Percentiles rank a stretch among this genome's conserved stretches.
Evolutionary conservation across 345 rosid species (phyloP).

Genomic region (Eucalyptus sideroxylon): DNA sequence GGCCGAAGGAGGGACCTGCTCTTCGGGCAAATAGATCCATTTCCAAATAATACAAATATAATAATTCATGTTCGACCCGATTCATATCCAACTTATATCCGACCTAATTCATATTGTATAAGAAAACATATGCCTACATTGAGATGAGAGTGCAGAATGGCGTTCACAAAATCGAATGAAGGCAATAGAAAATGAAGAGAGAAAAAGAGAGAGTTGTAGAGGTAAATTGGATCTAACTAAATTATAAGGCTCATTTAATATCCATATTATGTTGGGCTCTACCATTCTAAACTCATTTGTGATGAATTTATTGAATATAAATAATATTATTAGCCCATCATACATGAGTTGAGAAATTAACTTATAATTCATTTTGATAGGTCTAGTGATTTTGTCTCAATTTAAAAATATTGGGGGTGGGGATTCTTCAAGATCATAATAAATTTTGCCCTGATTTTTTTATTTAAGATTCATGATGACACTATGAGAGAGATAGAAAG

Average conservation of each 20-base stretch:
- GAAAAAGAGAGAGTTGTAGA: not conserved
- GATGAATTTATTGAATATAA: not conserved
- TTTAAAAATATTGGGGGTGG: not conserved
- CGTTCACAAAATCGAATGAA: too few relatives aligned
- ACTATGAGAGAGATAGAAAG: not conserved
- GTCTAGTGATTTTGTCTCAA: not conserved
- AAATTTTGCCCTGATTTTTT: not conserved
- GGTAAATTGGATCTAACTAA: too few relatives aligned
- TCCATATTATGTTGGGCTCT: not conserved
- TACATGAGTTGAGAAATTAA: not conserved
- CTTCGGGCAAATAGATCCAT: not conserved
- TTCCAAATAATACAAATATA: too few relatives aligned
- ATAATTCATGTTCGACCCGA: too few relatives aligned
- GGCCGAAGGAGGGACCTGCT: not conserved
- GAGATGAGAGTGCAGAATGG: not conserved
- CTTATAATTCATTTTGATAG: not conserved
- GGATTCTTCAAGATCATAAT: not conserved
- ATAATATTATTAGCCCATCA: too few relatives aligned
- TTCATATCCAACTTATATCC: accelerated
- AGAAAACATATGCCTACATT: too few relatives aligned
- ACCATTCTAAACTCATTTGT: not conserved
- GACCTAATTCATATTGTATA: not conserved
- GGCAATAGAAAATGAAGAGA: too few relatives aligned
- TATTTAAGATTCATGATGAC: not conserved
- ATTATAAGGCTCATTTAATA: too few relatives aligned